These are phyloP conservation scores for Starmerella khaoyaiensis DNA, from an alignment of 805 yeast species.

Conservation along the genomic window DNA sequence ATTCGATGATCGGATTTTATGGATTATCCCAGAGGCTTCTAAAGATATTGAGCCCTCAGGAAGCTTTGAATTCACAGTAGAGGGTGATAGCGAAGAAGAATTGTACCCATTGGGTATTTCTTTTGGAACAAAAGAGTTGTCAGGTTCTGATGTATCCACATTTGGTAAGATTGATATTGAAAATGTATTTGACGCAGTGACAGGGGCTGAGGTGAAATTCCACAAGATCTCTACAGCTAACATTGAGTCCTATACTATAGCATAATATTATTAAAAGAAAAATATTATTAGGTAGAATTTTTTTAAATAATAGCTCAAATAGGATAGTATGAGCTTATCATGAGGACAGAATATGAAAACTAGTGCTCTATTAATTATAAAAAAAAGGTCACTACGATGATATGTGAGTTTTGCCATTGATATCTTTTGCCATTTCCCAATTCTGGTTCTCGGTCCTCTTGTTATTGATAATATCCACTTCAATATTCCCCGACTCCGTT, in stretches of 20 bases:
- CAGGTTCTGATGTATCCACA: conserved; percentile 34
- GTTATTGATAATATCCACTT: conserved; percentile 24
- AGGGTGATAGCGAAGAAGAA: conserved; percentile 64
- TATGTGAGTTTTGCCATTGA: no score
- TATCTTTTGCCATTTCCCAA: conserved; percentile 63
- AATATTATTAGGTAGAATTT: no score
- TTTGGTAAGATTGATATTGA: conserved; percentile 55
- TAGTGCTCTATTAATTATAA: no score
- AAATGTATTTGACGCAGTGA: conserved; percentile 40
- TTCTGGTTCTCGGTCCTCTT: conserved; percentile 18
- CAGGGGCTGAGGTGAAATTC: conserved; percentile 24
- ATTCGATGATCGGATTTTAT: conserved; percentile 60
- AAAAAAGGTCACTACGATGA: no score
- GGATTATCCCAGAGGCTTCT: conserved; percentile 44
- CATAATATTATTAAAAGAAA: no score
- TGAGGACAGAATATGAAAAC: no score
- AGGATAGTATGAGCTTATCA: no score
- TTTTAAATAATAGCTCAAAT: no score
- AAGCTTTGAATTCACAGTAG: conserved; percentile 66
- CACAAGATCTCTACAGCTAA: conserved; percentile 15
- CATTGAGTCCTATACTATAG: no score
- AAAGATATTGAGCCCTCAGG: conserved; percentile 42
- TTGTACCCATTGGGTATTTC: conserved; percentile 77
- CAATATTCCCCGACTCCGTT: conserved; percentile 43
- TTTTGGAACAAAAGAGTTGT: conserved; percentile 31